Evolutionary conservation across 2,329 filamentous ascomycete genomes (phyloP), one percentile per base, ranked within the genome.

Genomic region (Exophiala mesophila): DNA sequence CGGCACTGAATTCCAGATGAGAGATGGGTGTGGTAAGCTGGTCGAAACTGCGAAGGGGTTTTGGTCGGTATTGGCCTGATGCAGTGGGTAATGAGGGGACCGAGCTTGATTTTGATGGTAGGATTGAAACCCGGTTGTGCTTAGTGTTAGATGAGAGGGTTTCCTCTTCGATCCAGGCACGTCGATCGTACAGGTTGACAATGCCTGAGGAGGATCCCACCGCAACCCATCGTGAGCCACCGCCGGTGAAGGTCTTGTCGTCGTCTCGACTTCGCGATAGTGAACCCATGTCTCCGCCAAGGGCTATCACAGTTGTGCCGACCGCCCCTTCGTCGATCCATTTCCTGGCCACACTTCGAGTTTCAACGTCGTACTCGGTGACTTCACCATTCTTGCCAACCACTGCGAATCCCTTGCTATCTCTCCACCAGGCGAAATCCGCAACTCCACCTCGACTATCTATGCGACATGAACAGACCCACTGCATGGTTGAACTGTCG

Each of bases 271-370:
- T 20, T 5, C 26, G 32, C 31, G 63, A 57, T 7, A 57, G 49
- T 7, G 63, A 60, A 10, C 61, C 63, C 2, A 61, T 61, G 9
- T 58, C 57, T 3, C 68, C 69, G 31, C 92, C 90, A 3, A 97
- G 74, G 2, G 81, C 78, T 40, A 98, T 70, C 13, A 86, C 84
- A 0, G 88, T 94, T 9, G 84, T 89, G 40, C 85, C 88, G 12
- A 94, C 81, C 21, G 84, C 86, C 47, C 92, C 92, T 56, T 95
- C 88, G 57, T 98, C 92, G 36, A 79, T 75, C 92, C 92, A 98
- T 39, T 88, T 70, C 3, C 81, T 86, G 1, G 95, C 60, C 39
- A 94, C 85, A 8, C 81, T 76, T 44, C 75, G 76, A 17, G 77
- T 68, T 16, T 72, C 70, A 45, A 94, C 71, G 59, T 81, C 83